Base-by-base conservation (phyloP, 805 yeast genomes). In the Cyberlindnera mrakii region DNA sequence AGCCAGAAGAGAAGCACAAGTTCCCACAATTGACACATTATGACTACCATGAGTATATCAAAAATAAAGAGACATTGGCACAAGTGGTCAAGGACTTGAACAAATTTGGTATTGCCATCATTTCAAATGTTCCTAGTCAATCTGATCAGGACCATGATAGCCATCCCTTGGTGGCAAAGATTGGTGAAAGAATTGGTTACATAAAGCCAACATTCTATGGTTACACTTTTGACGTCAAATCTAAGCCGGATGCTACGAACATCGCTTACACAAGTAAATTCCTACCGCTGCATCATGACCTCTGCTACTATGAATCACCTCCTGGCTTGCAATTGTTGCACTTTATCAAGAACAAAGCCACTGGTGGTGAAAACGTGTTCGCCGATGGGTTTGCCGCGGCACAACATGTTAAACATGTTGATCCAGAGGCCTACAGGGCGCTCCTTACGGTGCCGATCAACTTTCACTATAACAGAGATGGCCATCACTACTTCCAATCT, bases 261-360 rank as follows among this genome's bases (percentile, higher is more conserved):
- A 80, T 85, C 40, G 90, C 90, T 5, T 77, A 82, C 54, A 80
- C 93, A 5, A 68, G 72, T 39, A 70, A 69, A 8, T 75, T 75
- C 51, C 68, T 85, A 33, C 89, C 89, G 3, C 66, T 85, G 39
- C 95, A 85, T 53, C 85, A 82, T 83, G 93, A 85, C 55, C 67
- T 85, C 20, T 68, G 80, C 37, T 85, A 84, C 63, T 79, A 83
- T 55, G 90, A 85, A 58, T 78, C 88, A 10, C 90, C 90, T 3
- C 95, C 95, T 1, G 91, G 91, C 0, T 63, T 85, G 35, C 90
- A 85, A 59, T 58, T 82, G 33, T 67, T 85, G 35, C 93, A 85
- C 52, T 71, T 76, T 41, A 71, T 79, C 31, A 61, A 69, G 38
- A 77, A 78, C 52, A 57, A 54, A 17, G 75, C 82, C 10, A 51